Evolutionary conservation across 345 rosid species (phyloP).

Genomic region (Eutrema japonicum): DNA sequence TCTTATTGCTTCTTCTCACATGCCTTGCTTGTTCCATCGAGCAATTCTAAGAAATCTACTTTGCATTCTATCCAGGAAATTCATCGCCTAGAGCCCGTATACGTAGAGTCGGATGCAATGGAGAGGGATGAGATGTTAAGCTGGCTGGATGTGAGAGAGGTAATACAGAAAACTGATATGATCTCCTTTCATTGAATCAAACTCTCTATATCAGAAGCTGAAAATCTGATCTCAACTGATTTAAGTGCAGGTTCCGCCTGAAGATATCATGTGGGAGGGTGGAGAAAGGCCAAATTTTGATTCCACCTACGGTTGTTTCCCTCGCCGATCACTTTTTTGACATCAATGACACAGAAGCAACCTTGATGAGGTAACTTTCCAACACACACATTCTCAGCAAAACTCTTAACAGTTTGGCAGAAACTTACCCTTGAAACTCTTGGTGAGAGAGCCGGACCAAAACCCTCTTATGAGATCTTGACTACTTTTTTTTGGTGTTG

Average conservation of each 20-base stretch:
- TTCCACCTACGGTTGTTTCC: too few relatives aligned
- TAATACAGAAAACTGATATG: neutral
- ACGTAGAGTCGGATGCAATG: neutral
- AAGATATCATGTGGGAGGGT: conserved; percentile 10
- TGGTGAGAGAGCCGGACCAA: neutral
- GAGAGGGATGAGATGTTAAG: neutral
- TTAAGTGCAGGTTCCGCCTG: neutral
- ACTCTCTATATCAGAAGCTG: conserved; percentile 3
- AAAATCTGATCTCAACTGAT: neutral
- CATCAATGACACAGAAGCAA: too few relatives aligned
- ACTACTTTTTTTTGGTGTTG: neutral
- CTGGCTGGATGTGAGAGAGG: conserved; percentile 34
- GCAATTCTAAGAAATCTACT: neutral
- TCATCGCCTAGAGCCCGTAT: neutral
- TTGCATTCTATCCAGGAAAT: conserved; percentile 6
- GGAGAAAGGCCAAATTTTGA: neutral
- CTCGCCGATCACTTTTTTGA: too few relatives aligned
- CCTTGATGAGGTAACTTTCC: too few relatives aligned
- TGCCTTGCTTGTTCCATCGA: neutral
- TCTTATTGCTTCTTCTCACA: neutral
- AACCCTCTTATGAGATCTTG: neutral
- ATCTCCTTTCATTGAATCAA: neutral
- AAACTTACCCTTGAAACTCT: neutral
- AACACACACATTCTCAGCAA: too few relatives aligned
- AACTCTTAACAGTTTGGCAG: too few relatives aligned